Evolutionary conservation across 23 red algal species (phyloP), one percentile per base, ranked within the genome.

Genomic region (Gracilaria gracilis): DNA sequence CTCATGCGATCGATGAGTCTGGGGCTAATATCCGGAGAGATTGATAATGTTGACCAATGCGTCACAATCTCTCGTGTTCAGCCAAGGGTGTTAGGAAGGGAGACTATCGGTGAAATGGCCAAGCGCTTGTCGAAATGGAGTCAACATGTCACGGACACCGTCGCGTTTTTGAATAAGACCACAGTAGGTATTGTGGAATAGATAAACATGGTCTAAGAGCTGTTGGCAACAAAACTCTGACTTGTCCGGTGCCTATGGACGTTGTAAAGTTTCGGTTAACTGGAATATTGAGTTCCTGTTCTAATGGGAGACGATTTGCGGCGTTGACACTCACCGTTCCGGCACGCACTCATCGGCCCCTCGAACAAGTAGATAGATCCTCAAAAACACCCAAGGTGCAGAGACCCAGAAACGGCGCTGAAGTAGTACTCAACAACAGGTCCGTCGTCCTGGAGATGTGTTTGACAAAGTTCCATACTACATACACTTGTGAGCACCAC

Each of bases 1-100:
- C 38, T 96, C 14, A 99, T 99, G 97, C 67, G 89, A 53, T 93
- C 94, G 24, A 85, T 99, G 65, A 96, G 93, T 65, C 51, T 96
- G 21, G 85, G 92, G 15, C 66, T 99, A 1, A 88, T 96, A 46
- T 88, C 91, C 17, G 97, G 97, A 31, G 82, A 76, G 12, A 99
- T 99, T 75, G 93, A 99, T 80, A 86, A 93, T 77, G 93, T 99
- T n/a, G 93, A 96, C 48, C 47, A 88, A 70, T 79, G 55, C 12
- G 66, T 99, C 29, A 87, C 91, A 35, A 83, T 99, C 24, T 88
- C 94, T 25, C 89, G 89, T 25, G 90, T 99, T 62, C 91, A 89
- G 54, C 97, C 97, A 57, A 84, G 88, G 32, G 95, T 96, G 33
- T 32, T 98, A 32, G 89, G 88, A 57, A 69, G 88, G 42, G 86